phyloP scores from a whole-genome alignment of 108 stramenopile species.

The Cyclotella sp. region DNA sequence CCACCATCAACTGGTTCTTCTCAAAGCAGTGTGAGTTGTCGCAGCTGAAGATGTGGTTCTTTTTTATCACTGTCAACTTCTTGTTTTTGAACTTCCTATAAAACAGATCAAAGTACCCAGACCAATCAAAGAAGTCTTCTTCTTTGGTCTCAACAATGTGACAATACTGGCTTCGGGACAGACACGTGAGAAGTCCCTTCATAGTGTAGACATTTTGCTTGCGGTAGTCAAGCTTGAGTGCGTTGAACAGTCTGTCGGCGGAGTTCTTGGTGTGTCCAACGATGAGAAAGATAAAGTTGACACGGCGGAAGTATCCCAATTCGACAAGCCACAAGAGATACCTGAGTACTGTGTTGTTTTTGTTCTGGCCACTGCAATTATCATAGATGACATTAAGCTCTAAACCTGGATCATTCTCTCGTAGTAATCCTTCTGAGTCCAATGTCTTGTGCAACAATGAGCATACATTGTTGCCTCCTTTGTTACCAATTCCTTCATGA shows the following conservation, averaged over 20 bases:
- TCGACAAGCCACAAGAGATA: slow-evolving; percentile 1
- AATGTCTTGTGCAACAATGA: slow-evolving; percentile 27
- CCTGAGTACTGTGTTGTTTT: slow-evolving; percentile 38
- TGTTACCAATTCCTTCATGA: slow-evolving; percentile 16
- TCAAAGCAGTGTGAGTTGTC: background rate
- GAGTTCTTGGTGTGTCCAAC: slow-evolving; percentile 5
- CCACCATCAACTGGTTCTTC: background rate
- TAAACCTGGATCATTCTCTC: slow-evolving; percentile 11
- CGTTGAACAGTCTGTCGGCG: no score
- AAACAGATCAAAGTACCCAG: background rate
- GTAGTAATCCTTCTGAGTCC: background rate
- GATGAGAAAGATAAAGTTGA: slow-evolving; percentile 11
- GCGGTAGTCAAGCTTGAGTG: slow-evolving; percentile 4
- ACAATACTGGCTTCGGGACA: background rate
- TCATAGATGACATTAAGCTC: slow-evolving; percentile 20
- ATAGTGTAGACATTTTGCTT: background rate
- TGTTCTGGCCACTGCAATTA: slow-evolving; percentile 42
- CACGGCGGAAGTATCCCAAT: background rate
- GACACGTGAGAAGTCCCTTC: background rate
- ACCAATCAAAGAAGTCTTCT: background rate
- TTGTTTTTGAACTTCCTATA: background rate
- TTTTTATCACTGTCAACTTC: no score
- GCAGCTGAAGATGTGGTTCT: no score
- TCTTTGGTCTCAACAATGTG: background rate
- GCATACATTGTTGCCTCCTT: slow-evolving; percentile 33